Evolutionary conservation across 129 eudicot genomes (phyloP), one percentile per base, ranked within the genome.

Genomic region (Dittrichia graveolens): DNA sequence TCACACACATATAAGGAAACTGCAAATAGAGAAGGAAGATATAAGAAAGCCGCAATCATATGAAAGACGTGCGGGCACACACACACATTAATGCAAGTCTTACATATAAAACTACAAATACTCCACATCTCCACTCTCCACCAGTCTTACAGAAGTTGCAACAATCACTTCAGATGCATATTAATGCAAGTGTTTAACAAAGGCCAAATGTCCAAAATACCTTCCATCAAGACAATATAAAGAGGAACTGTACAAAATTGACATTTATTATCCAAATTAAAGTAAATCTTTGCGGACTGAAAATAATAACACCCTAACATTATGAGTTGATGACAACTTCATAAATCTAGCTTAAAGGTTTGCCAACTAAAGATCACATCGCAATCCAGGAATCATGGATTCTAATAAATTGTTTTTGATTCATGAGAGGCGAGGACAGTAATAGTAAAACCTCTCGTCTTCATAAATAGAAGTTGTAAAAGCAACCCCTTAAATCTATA

Each of bases 151-250:
- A 40, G 44, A 67, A 37, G 49, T 13, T 49, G 61, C 73, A 49
- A 37, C 61, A 50, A 8, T 35, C 61, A 49, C 31, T 49, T 68
- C 50, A 35, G 14, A 67, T 48, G 11, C 3, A 43, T 64, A 64
- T 44, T 42, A 42, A 44, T 42, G 53, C 39, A 64, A 15, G 69
- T 19, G 18, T 64, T 43, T 64, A 31, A 31, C 41, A 57, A 11
- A 4, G 31, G 67, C 24, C n/a, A 61, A 14, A 61, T 40, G 63
- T 14, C 65, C 5, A 60, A 6, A 60, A 60, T 39, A 13, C 31
- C 48, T 61, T 38, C 67, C 31, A 61, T 40, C 48, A 14, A 39
- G 47, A 61, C 49, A n/a, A 59, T 61, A 61, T 40, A 61, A 61
- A 39, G 46, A 14, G 14, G 63, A 24, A 58, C 42, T 10, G 10